Evolutionary conservation across 192 early-diverging fungal genomes (phyloP), one percentile per base, ranked within the genome.

Genomic region (Tieghemiomyces parasiticus): DNA sequence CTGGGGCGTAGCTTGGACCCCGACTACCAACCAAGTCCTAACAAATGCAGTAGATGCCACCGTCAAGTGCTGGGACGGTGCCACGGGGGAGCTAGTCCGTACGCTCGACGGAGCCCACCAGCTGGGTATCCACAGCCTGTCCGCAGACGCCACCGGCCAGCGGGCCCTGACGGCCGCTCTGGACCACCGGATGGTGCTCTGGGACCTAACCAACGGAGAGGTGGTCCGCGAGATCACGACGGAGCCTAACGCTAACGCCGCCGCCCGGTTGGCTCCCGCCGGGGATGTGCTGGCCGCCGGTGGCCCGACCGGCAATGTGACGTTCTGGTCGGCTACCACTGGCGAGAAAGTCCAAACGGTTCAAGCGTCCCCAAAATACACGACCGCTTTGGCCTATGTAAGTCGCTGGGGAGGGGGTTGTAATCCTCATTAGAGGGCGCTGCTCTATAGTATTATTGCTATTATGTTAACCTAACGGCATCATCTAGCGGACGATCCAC

Each of bases 1-100:
- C 60, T 92, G 90, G 90, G 65, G 77, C 48, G 83, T 86, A 6
- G 77, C 80, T n/a, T 92, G 90, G 88, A 76, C 81, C 25, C 73
- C 71, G 32, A 66, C 76, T 46, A 74, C 78, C 13, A 77, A 86
- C 64, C 61, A 74, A 44, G 82, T 92, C 14, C 63, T 85, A 22
- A 85, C 90, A 33, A 87, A 85, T 16, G 87, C 86, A 33, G 76
- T 84, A 8, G 90, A 92, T 58, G 80, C 82, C 44, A 83, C 82
- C 14, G 76, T 91, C 60, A 89, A 86, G 65, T 71, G 84, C 64
- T 92, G 90, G 88, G 63, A 83, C 61, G 78, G 78, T 19, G 79
- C 82, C 10, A 67, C 74, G 13, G 71, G 77, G 46, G 73, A 69
- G 24, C 61, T 69, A 30, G 61, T 74, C 31, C 70, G 73, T 61